phyloP scores from a whole-genome alignment of 805 yeast genomes.

The Wickerhamomyces chambardii region DNA sequence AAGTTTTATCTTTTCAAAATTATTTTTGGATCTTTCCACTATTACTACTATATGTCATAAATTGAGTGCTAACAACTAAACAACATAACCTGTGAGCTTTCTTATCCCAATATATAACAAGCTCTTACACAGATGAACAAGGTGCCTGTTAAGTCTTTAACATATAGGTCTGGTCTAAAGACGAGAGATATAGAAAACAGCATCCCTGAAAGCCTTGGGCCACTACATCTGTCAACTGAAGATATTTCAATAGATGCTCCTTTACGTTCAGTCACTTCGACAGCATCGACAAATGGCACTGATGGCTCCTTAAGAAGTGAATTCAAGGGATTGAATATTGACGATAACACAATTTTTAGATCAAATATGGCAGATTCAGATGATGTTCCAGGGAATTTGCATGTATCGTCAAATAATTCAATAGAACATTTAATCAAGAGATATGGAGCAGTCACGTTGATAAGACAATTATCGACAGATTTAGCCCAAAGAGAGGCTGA shows the following conservation, averaged over 20 bases:
- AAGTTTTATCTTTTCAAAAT: no score
- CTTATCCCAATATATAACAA: no score
- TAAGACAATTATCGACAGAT: constrained; percentile 39
- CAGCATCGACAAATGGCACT: not conserved
- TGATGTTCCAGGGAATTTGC: constrained; percentile 25
- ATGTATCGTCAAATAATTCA: constrained; percentile 21
- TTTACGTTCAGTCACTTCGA: constrained; percentile 1
- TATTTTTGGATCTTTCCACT: no score
- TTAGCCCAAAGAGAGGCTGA: constrained; percentile 39
- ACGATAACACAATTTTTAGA: constrained; percentile 4
- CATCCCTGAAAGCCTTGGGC: not conserved
- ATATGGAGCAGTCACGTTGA: constrained; percentile 25
- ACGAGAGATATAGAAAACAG: not conserved
- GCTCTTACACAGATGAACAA: not conserved
- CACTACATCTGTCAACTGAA: not conserved
- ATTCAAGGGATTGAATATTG: no score
- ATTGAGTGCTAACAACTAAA: no score
- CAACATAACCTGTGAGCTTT: no score
- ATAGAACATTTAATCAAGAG: constrained; percentile 22
- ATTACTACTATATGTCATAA: no score
- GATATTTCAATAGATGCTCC: constrained; percentile 2
- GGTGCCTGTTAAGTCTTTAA: not conserved
- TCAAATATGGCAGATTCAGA: not conserved
- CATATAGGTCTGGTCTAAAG: no score
- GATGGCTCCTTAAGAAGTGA: no score